Evolutionary conservation across 2,329 filamentous ascomycete genomes (phyloP).

Genomic region (Dactylonectria macrodidyma): DNA sequence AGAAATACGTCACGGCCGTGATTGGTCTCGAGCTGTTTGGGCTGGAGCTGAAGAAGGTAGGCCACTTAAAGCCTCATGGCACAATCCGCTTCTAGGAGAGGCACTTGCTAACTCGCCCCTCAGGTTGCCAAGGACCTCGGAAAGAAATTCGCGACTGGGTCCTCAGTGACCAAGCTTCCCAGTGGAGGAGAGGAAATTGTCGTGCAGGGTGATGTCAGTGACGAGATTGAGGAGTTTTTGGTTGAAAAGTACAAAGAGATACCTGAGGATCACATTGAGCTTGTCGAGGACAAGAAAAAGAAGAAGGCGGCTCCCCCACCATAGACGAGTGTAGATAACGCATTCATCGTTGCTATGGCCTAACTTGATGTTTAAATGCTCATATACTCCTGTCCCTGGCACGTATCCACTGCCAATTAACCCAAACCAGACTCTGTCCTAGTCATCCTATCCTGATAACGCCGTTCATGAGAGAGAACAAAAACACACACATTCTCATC

Average conservation of each 20-base stretch:
- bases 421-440: constrained; percentile 32
- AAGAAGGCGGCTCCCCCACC: constrained; percentile 57
- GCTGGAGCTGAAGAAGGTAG: constrained; percentile 89
- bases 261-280: constrained; percentile 94
- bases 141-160: constrained; percentile 98
- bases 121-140: constrained; percentile 92
- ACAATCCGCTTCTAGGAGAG: background rate
- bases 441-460: constrained; percentile 37
- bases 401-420: constrained; percentile 34
- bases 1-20: constrained; percentile 96
- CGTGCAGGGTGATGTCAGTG: constrained; percentile 95
- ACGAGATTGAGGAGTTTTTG: constrained; percentile 94
- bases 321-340: constrained; percentile 33
- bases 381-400: constrained; percentile 35
- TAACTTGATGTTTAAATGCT: constrained; percentile 38
- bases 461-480: constrained; percentile 36
- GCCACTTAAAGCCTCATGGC: constrained; percentile 5
- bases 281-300: constrained; percentile 98
- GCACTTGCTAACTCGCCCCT: constrained; percentile 31
- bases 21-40: constrained; percentile 91
- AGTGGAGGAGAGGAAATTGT: constrained; percentile 95
- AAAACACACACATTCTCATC: constrained; percentile 15
- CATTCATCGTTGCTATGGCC: constrained; percentile 39
- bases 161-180: constrained; percentile 90
- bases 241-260: constrained; percentile 90